Percentiles rank a stretch among this genome's conserved stretches.
phyloP scores from a whole-genome alignment of 805 yeast genomes.

The Wickerhamomyces rabaulensis region DNA sequence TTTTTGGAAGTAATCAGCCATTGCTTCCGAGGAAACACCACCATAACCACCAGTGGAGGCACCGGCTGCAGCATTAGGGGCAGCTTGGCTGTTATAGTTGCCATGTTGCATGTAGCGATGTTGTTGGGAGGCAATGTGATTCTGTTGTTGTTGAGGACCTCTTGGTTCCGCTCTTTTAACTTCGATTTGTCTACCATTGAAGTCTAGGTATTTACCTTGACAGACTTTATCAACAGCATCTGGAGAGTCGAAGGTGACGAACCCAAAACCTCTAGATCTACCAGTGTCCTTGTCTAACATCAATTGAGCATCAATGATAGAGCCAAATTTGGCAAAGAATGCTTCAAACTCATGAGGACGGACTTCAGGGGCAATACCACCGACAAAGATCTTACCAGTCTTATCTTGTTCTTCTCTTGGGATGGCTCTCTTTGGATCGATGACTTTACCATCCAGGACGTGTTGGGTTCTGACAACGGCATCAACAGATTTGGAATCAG shows the following conservation, averaged over 20 bases:
- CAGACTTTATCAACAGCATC: constrained; percentile 90
- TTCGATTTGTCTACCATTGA: constrained; percentile 83
- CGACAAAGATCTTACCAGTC: constrained; percentile 94
- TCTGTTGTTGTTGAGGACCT: constrained; percentile 51
- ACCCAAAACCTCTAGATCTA: constrained; percentile 94
- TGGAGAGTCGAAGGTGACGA: constrained; percentile 91
- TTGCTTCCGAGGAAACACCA: constrained; percentile 42
- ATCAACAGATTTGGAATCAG: constrained; percentile 75
- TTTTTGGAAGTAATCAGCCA: constrained; percentile 59
- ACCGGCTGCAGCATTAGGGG: constrained; percentile 20
- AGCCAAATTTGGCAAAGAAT: constrained; percentile 83
- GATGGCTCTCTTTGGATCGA: constrained; percentile 96
- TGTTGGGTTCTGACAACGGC: constrained; percentile 84
- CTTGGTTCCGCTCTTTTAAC: constrained; percentile 83
- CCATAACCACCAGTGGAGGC: constrained; percentile 8
- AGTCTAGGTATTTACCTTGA: constrained; percentile 70
- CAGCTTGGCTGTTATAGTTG: constrained; percentile 12
- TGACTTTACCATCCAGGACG: constrained; percentile 88
- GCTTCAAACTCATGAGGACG: constrained; percentile 85
- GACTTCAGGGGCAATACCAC: constrained; percentile 93
- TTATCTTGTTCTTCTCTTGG: constrained; percentile 97
- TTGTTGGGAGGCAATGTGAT: constrained; percentile 27
- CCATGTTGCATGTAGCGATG: constrained; percentile 20
- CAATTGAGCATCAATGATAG: constrained; percentile 89
- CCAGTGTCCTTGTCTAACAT: constrained; percentile 98